A percentile compares a stretch with the other conserved stretches of the same genome.
Evolutionary conservation across 2,329 filamentous ascomycete species (phyloP).

Genomic region (Pseudocercospora fuligena): DNA sequence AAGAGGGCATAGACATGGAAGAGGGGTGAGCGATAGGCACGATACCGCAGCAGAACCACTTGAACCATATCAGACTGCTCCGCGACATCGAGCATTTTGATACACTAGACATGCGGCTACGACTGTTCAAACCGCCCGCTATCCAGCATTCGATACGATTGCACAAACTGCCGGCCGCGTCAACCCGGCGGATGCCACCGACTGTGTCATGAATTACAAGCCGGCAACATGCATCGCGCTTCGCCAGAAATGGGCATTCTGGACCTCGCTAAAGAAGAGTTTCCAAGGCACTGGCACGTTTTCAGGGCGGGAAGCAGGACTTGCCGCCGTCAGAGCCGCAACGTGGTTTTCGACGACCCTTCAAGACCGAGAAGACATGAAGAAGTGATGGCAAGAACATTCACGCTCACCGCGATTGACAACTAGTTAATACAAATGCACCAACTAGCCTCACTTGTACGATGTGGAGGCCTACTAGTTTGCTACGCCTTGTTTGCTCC

Average conservation of each 20-base stretch:
- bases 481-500: conserved; percentile 24
- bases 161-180: neutral
- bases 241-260: conserved; percentile 4
- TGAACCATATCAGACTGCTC: neutral
- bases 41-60: neutral
- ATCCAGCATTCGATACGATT: neutral
- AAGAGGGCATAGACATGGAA: conserved; percentile 32
- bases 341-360: conserved; percentile 16
- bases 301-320: conserved; percentile 12
- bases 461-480: conserved; percentile 15
- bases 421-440: neutral
- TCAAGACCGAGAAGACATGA: neutral
- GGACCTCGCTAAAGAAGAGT: conserved; percentile 13
- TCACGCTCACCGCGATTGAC: neutral
- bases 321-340: conserved; percentile 22
- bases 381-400: neutral
- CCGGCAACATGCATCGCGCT: conserved; percentile 16
- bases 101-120: neutral
- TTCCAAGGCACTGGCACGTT: conserved; percentile 14
- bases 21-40: conserved; percentile 27
- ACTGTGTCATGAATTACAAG: conserved; percentile 8
- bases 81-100: neutral
- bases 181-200: neutral
- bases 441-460: conserved; percentile 8
- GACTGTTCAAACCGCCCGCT: neutral